A percentile compares a stretch with the other conserved stretches of the same genome.
phyloP scores from a whole-genome alignment of 106 monocot genomes.

The Dioscorea zingiberensis region DNA sequence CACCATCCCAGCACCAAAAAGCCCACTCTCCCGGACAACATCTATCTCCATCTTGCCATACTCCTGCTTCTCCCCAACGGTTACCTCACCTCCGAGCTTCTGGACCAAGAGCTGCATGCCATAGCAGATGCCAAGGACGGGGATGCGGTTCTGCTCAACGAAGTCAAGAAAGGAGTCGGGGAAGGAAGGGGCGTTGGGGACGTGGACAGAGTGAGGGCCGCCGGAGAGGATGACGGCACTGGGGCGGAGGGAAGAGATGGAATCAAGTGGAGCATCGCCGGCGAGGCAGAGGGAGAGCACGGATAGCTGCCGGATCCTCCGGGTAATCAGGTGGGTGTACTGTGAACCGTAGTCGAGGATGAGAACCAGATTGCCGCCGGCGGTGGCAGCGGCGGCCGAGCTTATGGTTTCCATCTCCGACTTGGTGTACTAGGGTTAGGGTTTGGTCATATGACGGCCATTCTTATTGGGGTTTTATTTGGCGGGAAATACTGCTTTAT shows the following conservation, averaged over 20 bases:
- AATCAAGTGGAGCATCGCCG: slow-evolving; percentile 53
- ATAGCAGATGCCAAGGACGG: slow-evolving; percentile 87
- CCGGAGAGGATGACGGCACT: slow-evolving; percentile 77
- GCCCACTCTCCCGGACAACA: slow-evolving; percentile 30
- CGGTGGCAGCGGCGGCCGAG: slow-evolving; percentile 8
- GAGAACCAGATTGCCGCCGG: slow-evolving; percentile 55
- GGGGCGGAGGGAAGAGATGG: slow-evolving; percentile 48
- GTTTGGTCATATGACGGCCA: too few relatives aligned
- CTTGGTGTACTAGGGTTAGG: too few relatives aligned
- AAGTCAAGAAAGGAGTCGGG: slow-evolving; percentile 75
- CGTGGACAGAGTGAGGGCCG: slow-evolving; percentile 92
- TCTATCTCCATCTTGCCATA: slow-evolving; percentile 92
- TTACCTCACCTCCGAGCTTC: slow-evolving; percentile 78
- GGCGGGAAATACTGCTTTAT: too few relatives aligned
- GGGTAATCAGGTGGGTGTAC: slow-evolving; percentile 98
- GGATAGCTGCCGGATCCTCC: slow-evolving; percentile 77
- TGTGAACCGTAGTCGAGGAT: slow-evolving; percentile 95
- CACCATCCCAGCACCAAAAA: slow-evolving; percentile 27
- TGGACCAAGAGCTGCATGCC: slow-evolving; percentile 95
- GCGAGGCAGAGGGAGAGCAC: slow-evolving; percentile 88
- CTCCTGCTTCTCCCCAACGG: slow-evolving; percentile 75
- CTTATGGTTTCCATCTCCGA: slow-evolving; percentile 2
- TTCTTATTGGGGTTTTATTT: too few relatives aligned
- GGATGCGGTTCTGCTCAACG: slow-evolving; percentile 49
- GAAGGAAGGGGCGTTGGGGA: slow-evolving; percentile 60